Evolutionary conservation across 345 rosid genomes (phyloP).

Genomic region (Euclidium syriacum): DNA sequence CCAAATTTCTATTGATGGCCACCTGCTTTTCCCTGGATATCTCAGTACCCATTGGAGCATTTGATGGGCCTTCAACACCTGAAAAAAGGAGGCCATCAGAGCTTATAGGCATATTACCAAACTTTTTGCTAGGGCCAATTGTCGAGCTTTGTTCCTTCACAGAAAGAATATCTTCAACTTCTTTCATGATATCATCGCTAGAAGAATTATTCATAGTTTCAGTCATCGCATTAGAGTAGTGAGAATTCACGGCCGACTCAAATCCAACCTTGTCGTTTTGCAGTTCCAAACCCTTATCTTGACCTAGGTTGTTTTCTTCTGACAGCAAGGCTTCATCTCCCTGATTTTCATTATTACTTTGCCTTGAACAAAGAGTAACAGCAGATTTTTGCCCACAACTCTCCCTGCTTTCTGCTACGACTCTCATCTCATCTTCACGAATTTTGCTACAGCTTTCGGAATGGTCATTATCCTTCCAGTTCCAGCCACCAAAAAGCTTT

Average conservation of each 20-base stretch:
- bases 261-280: constrained; percentile 30
- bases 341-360: constrained; percentile 34
- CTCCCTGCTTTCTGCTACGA: constrained; percentile 26
- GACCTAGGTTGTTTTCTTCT: constrained; percentile 34
- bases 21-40: constrained; percentile 30
- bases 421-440: constrained; percentile 25
- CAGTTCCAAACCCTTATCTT: constrained; percentile 33
- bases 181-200: constrained; percentile 30
- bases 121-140: constrained; percentile 11
- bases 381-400: constrained; percentile 33
- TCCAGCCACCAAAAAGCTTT: constrained; percentile 58
- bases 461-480: constrained; percentile 35
- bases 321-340: constrained; percentile 34
- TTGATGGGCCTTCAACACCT: constrained; percentile 39
- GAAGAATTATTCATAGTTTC: constrained; percentile 29
- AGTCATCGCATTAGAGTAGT: constrained; percentile 30
- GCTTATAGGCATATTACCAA: constrained; percentile 31
- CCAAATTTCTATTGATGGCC: constrained; percentile 22
- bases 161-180: constrained; percentile 38
- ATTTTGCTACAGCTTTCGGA: constrained; percentile 24
- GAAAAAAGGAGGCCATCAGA: constrained; percentile 29
- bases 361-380: constrained; percentile 34
- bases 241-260: constrained; percentile 17
- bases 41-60: constrained; percentile 28
- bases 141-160: constrained; percentile 32